Evolutionary conservation across 768 basidiomycete species (phyloP), one percentile per base, ranked within the genome.

Genomic region (Cantharellus cinnabarinus): DNA sequence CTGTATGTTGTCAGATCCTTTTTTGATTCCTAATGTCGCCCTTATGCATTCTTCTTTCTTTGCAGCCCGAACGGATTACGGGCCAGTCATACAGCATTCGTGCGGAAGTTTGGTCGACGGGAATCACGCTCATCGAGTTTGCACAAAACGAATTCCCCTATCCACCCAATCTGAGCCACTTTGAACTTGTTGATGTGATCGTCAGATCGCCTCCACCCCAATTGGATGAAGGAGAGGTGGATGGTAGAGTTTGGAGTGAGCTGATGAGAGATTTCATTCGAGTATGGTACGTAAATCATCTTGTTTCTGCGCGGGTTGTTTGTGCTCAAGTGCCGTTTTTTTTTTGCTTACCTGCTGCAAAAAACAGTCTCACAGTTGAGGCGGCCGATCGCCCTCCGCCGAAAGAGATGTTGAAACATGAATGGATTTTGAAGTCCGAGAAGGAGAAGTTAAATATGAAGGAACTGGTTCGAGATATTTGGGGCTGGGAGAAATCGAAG

Each of bases 61-160:
- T 63, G 57, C 63, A 90, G 87, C 94, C 94, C 55, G 94, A 97
- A 71, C 83, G 94, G 62, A 93, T 98, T 62, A 83, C 81, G 65
- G 94, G 94, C 3, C 78, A 83, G 59, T 81, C 85, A 63, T 99
- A 95, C 69, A 88, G 88, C 40, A 94, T 95, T 66, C 82, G 89
- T 60, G 89, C 93, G 42, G 93, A 99, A 68, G 93, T 99, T 34
- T 99, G 95, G 95, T 97, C 93, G 0, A 85, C 90, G 10, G 95
- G 94, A 34, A 84, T 99, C 51, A 87, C 91, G 0, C 76, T 99
- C 41, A 77, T 98, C 64, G 95, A 98, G 71, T 79, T 99, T 34
- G 86, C 93, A 3, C 80, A 88, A 66, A 95, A 94, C 66, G 80
- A 85, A 48, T 97, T 95, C 75, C 95, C 95, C 5, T 98, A 95